Evolutionary conservation across 768 basidiomycete species (phyloP).

Genomic region (Amanita exitialis): DNA sequence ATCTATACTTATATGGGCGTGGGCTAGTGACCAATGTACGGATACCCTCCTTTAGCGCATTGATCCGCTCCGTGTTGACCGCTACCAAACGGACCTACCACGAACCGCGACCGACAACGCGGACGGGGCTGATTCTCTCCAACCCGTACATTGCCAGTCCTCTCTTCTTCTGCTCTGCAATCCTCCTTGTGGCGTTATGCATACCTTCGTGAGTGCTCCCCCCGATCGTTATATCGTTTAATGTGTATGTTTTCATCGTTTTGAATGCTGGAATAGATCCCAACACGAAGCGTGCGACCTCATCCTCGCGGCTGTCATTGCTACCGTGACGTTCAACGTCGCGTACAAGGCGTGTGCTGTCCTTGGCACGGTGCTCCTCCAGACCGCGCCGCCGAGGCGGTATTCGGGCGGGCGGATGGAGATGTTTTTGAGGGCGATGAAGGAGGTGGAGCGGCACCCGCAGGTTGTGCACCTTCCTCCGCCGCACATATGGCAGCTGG

Average conservation of each 20-base stretch:
- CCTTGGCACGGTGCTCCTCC: slow-evolving; percentile 79
- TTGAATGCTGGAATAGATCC: slow-evolving; percentile 14
- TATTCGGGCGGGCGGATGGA: slow-evolving; percentile 63
- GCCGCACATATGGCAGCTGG: slow-evolving; percentile 85
- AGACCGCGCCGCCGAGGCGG: slow-evolving; percentile 74
- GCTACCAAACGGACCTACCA: slow-evolving; percentile 21
- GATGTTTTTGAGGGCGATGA: slow-evolving; percentile 68
- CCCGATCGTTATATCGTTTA: neutral
- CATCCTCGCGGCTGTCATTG: slow-evolving; percentile 69
- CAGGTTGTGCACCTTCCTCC: slow-evolving; percentile 75
- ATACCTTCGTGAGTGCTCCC: slow-evolving; percentile 43
- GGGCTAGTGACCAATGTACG: slow-evolving; percentile 48
- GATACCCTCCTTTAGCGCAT: slow-evolving; percentile 40
- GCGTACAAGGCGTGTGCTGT: slow-evolving; percentile 80
- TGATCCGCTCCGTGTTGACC: slow-evolving; percentile 37
- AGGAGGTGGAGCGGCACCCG: slow-evolving; percentile 81
- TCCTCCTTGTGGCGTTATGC: slow-evolving; percentile 42
- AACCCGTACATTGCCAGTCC: slow-evolving; percentile 75
- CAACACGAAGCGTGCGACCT: slow-evolving; percentile 76
- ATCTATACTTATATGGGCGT: neutral
- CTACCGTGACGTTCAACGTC: slow-evolving; percentile 68
- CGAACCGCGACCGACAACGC: slow-evolving; percentile 24
- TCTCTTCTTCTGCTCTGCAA: slow-evolving; percentile 41
- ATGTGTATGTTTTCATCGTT: neutral
- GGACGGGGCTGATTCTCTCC: slow-evolving; percentile 33